These are phyloP conservation scores for Trichoderma parareesei DNA, from an alignment of 495 filamentous ascomycete species.

Conservation along the genomic window DNA sequence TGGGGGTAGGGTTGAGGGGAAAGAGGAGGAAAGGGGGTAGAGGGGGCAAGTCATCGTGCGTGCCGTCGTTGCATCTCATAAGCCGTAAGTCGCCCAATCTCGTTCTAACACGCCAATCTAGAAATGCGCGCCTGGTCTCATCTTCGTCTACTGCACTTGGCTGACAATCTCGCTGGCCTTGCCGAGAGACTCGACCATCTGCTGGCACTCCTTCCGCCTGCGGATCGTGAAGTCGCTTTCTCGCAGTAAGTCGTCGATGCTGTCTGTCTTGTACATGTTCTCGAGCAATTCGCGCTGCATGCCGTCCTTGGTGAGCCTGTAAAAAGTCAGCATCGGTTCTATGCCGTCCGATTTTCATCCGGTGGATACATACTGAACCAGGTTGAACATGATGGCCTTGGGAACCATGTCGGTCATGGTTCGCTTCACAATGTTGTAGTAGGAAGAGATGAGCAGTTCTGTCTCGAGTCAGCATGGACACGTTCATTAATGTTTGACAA, in stretches of 20 bases:
- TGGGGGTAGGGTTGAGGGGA: background rate
- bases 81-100: slow-evolving; percentile 5
- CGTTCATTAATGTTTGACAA: no score
- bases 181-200: slow-evolving; percentile 91
- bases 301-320: slow-evolving; percentile 87
- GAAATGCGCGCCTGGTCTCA: background rate
- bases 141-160: slow-evolving; percentile 69
- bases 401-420: slow-evolving; percentile 99
- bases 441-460: slow-evolving; percentile 94
- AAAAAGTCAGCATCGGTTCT: slow-evolving; percentile 15
- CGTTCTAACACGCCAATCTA: slow-evolving; percentile 1
- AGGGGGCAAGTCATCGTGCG: slow-evolving; percentile 7
- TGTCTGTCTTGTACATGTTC: slow-evolving; percentile 87
- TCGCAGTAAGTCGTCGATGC: slow-evolving; percentile 90
- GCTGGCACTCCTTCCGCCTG: slow-evolving; percentile 94
- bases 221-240: slow-evolving; percentile 96
- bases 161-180: slow-evolving; percentile 93
- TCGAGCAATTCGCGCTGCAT: slow-evolving; percentile 99
- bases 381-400: slow-evolving; percentile 96
- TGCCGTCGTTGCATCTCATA: background rate
- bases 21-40: background rate
- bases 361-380: slow-evolving; percentile 69
- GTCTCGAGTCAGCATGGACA: slow-evolving; percentile 18
- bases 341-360: background rate
- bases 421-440: slow-evolving; percentile 94